These are phyloP conservation scores for Protea cynaroides DNA, from an alignment of 164 flowering plant genomes.

Conservation along the genomic window DNA sequence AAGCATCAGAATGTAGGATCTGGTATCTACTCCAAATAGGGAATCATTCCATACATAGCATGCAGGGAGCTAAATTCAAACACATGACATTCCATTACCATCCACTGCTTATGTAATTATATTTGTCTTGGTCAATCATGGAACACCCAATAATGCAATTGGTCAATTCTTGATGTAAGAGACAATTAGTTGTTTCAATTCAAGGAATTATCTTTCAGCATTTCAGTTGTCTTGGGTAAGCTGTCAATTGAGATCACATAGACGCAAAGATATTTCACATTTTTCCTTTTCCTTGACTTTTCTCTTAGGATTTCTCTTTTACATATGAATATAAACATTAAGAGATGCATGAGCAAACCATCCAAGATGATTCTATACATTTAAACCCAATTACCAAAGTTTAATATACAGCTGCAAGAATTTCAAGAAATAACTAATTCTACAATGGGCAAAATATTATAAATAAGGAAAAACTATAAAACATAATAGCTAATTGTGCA, in stretches of 20 bases:
- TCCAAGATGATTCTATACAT: neutral
- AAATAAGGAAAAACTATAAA: no score
- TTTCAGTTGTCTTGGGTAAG: no score
- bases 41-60: neutral
- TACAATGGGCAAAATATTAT: no score
- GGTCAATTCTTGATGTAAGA: neutral
- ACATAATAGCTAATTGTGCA: no score
- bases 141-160: neutral
- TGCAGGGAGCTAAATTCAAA: neutral
- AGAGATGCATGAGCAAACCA: neutral
- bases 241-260: no score
- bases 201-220: neutral
- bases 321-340: neutral
- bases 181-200: no score
- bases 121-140: neutral
- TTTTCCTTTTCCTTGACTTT: no score
- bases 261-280: no score
- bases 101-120: neutral
- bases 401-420: no score
- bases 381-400: no score
- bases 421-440: no score
- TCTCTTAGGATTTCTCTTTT: no score
- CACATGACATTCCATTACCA: neutral
- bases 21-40: neutral
- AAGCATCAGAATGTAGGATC: neutral